phyloP scores from a whole-genome alignment of 2,329 filamentous ascomycete genomes.

The Colletotrichum acutatum region DNA sequence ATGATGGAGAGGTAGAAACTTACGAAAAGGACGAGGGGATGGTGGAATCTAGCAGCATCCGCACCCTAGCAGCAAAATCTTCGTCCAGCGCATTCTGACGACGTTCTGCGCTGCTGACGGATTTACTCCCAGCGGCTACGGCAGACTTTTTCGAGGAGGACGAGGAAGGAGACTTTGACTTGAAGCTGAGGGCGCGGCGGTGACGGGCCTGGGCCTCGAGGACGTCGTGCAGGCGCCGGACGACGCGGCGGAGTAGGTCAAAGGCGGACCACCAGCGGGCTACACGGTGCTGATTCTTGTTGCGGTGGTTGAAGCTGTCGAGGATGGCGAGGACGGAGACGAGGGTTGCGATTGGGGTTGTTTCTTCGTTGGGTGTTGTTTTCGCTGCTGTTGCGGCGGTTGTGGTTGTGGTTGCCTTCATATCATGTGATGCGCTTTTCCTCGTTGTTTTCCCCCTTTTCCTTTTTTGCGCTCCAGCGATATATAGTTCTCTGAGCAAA shows the following conservation, averaged over 20 bases:
- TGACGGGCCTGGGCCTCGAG: slow-evolving; percentile 38
- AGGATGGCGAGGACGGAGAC: slow-evolving; percentile 65
- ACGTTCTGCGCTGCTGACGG: neutral
- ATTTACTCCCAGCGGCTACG: neutral
- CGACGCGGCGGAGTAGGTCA: slow-evolving; percentile 74
- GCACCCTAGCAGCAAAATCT: slow-evolving; percentile 2
- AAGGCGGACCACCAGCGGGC: slow-evolving; percentile 85
- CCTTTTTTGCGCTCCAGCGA: no score
- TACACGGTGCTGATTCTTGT: slow-evolving; percentile 89
- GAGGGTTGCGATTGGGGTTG: slow-evolving; percentile 41
- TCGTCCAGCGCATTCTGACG: neutral
- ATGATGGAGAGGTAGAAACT: slow-evolving; percentile 32
- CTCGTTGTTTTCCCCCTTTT: no score
- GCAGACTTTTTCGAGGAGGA: neutral
- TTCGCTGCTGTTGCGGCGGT: neutral
- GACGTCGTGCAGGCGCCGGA: slow-evolving; percentile 62
- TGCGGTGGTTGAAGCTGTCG: slow-evolving; percentile 80
- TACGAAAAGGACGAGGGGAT: slow-evolving; percentile 51
- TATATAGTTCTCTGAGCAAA: neutral
- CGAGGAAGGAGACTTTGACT: neutral
- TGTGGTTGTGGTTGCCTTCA: neutral
- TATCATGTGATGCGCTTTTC: neutral
- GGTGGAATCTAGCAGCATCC: slow-evolving; percentile 44
- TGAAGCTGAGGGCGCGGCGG: slow-evolving; percentile 22
- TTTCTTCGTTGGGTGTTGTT: neutral